phyloP scores from a whole-genome alignment of 345 rosid species.

The Dimocarpus longan region DNA sequence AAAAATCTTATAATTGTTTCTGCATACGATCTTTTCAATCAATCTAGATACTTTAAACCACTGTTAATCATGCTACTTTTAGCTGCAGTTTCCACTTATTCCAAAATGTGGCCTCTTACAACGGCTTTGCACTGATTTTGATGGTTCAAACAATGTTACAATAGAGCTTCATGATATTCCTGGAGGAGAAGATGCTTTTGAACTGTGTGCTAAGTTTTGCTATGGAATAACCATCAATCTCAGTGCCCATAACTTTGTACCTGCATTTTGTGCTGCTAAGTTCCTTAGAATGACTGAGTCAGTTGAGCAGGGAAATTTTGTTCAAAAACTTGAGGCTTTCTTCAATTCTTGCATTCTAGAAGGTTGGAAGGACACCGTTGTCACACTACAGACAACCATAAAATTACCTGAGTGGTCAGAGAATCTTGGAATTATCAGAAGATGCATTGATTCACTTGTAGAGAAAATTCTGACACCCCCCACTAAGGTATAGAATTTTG shows the following conservation, averaged over 20 bases:
- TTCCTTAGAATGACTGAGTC: slow-evolving; percentile 91
- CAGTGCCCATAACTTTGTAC: slow-evolving; percentile 80
- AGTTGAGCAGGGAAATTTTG: slow-evolving; percentile 75
- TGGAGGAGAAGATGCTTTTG: slow-evolving; percentile 94
- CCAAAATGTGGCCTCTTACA: slow-evolving; percentile 87
- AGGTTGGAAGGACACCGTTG: slow-evolving; percentile 97
- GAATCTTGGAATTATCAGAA: slow-evolving; percentile 76
- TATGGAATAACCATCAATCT: slow-evolving; percentile 90
- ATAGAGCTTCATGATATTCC: slow-evolving; percentile 88
- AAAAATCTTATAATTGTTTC: not conserved
- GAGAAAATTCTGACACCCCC: slow-evolving; percentile 82
- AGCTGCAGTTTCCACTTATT: slow-evolving; percentile 79
- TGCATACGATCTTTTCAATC: not conserved
- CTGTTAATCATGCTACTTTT: slow-evolving; percentile 35
- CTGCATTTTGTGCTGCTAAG: slow-evolving; percentile 88
- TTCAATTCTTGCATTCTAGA: slow-evolving; percentile 86
- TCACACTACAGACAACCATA: slow-evolving; percentile 62
- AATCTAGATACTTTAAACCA: slow-evolving; percentile 7
- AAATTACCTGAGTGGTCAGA: slow-evolving; percentile 87
- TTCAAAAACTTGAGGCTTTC: slow-evolving; percentile 81
- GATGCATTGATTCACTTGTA: slow-evolving; percentile 80
- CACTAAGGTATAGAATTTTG: slow-evolving; percentile 49
- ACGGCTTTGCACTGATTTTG: slow-evolving; percentile 53
- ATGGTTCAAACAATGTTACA: slow-evolving; percentile 48
- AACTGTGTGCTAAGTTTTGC: slow-evolving; percentile 93